Base-by-base conservation (phyloP, 257 asterid species). In the Petunia axillaris region DNA sequence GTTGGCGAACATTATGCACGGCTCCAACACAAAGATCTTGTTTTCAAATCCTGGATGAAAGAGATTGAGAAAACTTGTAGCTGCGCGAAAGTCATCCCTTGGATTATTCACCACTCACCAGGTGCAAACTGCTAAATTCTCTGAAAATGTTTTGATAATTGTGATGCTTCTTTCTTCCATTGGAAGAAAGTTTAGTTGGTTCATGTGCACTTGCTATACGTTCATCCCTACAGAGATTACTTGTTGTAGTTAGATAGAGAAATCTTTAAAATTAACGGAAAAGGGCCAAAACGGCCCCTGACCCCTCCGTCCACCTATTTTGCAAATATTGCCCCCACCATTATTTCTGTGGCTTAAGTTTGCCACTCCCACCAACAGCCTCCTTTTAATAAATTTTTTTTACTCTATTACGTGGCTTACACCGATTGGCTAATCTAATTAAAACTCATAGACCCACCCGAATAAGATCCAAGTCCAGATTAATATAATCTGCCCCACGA, bases 1-100 rank as follows among this genome's bases (percentile, higher is more conserved):
- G 40, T 8, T 16, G 2, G 16, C 11, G 8, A 71, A 48, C 48
- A 2, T 48, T 39, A 48, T 71, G 59, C 10, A 46, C 2, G 60
- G 48, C 6, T 71, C 16, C 48, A 46, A 11, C 11, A 25, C 59
- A 71, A 71, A 48, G 25, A 11, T 70, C 41, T 48, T 71, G 11
- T 71, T 46, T 46, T 55, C 48, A 59, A 71, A 25, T 48, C 75
- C 54, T 66, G 14, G 9, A 71, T 48, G 60, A 39, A 71, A 40
- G 77, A 25, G 77, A 46, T 48, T 10, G 59, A 70, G 11, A 70
- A 16, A 41, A 70, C 25, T 10, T 25, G 1, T 67, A 70, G 39
- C 25, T 48, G 57, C 44, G 57, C 1, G n/a, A 71, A 46, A 16
- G 43, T 48, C 59, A 48, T 71, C 77, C 43, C 77, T 16, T 48